These are phyloP conservation scores for Pogostemon cablin DNA, from an alignment of 257 asterid species.

Conservation along the genomic window DNA sequence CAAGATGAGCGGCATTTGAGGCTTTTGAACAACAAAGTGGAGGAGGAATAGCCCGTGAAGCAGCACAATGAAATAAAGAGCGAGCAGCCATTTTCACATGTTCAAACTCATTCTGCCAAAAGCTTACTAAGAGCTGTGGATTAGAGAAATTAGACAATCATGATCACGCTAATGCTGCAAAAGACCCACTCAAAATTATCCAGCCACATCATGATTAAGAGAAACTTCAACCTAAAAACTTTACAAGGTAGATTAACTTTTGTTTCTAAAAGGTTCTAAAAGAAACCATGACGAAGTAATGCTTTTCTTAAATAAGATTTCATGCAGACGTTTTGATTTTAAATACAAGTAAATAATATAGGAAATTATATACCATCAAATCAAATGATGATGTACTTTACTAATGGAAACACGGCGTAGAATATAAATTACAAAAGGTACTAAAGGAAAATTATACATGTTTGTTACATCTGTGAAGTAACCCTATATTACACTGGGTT, in stretches of 20 bases:
- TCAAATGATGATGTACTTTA: neutral
- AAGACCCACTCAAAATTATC: slow-evolving; percentile 26
- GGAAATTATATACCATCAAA: neutral
- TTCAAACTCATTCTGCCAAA: slow-evolving; percentile 93
- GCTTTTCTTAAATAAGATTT: slow-evolving; percentile 11
- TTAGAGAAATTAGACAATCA: slow-evolving; percentile 26
- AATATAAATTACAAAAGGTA: slow-evolving; percentile 6
- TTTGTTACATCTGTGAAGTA: neutral
- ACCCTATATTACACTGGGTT: neutral
- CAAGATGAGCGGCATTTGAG: slow-evolving; percentile 43
- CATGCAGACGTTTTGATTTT: neutral
- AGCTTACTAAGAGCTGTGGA: slow-evolving; percentile 90
- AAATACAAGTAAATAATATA: neutral
- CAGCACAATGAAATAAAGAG: slow-evolving; percentile 95
- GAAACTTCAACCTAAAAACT: neutral
- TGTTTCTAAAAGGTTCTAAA: neutral
- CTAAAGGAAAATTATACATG: slow-evolving; percentile 11
- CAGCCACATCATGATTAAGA: slow-evolving; percentile 11
- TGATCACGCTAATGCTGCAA: slow-evolving; percentile 28
- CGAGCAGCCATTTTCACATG: slow-evolving; percentile 99
- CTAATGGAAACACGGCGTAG: no score
- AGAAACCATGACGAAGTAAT: slow-evolving; percentile 2
- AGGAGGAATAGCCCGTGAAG: slow-evolving; percentile 90
- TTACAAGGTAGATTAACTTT: neutral
- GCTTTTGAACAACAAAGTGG: slow-evolving; percentile 53